Base-by-base conservation (phyloP, 164 flowering plant genomes). In the Saururus chinensis region DNA sequence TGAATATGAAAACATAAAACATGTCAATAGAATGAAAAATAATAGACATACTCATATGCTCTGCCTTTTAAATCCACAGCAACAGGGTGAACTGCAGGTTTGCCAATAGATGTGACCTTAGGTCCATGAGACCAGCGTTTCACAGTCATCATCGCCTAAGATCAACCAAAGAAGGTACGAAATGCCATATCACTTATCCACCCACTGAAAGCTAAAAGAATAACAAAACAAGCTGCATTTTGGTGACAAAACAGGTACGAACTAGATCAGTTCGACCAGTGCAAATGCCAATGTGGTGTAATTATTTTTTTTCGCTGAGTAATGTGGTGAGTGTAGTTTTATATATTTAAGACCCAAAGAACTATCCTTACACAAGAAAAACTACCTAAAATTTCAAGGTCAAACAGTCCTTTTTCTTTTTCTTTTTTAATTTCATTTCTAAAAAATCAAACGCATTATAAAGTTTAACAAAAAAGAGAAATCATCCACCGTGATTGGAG, bases 1-100 rank as follows among this genome's bases (percentile, higher is more conserved):
- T n/a, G n/a, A n/a, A n/a, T n/a, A n/a, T n/a, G n/a, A n/a, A 30
- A 30, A 6, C 37, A 30, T 30, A 6, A 2, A 30, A 2, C 6
- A 6, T 30, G 37, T 30, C 37, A 30, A 30, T 30, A 30, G 6
- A 30, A 30, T 30, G 37, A 30, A 2, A 30, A 30, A 30, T 2
- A 30, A 30, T 30, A 30, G 4, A 30, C 37, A 6, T 53, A 70
- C 73, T 58, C 40, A 17, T 70, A 66, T 42, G 70, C 56, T 54
- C 66, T 62, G 66, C 70, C 73, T 58, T 41, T 62, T 56, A 70
- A 45, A 66, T 70, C 66, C 23, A 70, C 73, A 16, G 66, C 23
- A 66, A 66, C 61, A 7, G 69, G 66, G 42, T 62, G 59, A 52
- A 70, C 65, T n/a, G 66, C 41, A 26, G 73, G 73, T 55, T 66